Conservation (phyloP, 257 asterid species). For the Plectranthus barbatus region DNA sequence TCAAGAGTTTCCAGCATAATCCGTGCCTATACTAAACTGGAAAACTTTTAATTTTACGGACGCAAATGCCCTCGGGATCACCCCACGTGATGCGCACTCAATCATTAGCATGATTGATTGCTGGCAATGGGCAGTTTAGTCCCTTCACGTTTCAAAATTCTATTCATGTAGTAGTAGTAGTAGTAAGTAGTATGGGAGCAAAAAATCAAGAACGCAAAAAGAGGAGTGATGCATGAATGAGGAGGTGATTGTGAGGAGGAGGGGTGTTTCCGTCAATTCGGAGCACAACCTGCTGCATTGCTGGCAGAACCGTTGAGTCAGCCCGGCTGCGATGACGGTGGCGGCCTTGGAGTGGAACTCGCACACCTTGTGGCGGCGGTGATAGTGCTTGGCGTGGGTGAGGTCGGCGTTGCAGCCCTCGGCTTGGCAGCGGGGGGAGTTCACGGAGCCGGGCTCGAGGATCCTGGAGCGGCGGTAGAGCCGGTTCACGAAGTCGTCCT, state of each 20-base stretch:
- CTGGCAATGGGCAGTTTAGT: slow-evolving; percentile 21
- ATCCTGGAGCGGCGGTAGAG: slow-evolving; percentile 85
- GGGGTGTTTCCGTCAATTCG: no score
- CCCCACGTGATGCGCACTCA: slow-evolving; percentile 30
- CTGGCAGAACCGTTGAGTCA: slow-evolving; percentile 98
- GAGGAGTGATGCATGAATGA: no score
- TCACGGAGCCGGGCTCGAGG: slow-evolving; percentile 59
- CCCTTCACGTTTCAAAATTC: neutral
- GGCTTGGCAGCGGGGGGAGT: slow-evolving; percentile 82
- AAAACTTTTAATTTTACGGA: slow-evolving; percentile 35
- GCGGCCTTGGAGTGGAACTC: slow-evolving; percentile 95
- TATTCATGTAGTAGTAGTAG: no score
- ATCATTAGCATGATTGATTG: slow-evolving; percentile 34
- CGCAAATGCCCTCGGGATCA: slow-evolving; percentile 72
- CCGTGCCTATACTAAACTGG: slow-evolving; percentile 23
- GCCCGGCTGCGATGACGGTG: slow-evolving; percentile 84
- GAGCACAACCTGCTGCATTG: slow-evolving; percentile 88
- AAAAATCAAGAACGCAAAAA: no score
- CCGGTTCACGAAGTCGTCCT: slow-evolving; percentile 91
- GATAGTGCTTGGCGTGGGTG: slow-evolving; percentile 90
- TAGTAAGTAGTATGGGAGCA: no score
- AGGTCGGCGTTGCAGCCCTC: slow-evolving; percentile 94
- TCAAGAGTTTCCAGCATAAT: neutral
- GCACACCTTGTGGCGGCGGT: slow-evolving; percentile 97
- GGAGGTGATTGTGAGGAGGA: no score